Base-by-base conservation (phyloP, 169 alveolate species). In the Neospora caninum region DNA sequence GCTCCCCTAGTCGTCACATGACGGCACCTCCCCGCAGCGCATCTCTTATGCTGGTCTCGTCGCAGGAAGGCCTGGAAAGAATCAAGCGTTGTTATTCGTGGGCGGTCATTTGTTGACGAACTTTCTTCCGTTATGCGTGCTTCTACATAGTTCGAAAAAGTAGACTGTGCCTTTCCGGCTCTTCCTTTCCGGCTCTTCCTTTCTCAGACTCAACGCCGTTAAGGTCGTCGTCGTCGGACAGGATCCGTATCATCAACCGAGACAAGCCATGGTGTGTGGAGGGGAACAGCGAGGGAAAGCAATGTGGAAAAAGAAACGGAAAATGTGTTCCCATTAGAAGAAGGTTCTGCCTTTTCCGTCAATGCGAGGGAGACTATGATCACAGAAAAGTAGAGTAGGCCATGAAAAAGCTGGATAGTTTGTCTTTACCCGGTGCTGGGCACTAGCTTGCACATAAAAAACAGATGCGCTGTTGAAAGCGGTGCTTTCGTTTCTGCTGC, bases 191-290 rank as follows among this genome's bases (percentile, higher is more conserved):
- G 58, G 58, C 13, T 84, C 64, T 27, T 84, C 41, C 84, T 31
- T 91, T 39, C 53, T 36, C 82, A 96, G 97, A 34, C 96, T 98
- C 49, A 96, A 97, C 36, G 95, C 97, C 53, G 96, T 99, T 29
- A 98, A 99, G 93, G 99, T 99, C 42, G 99, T 99, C 38, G 98
- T 99, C 43, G 99, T 99, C 29, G 99, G 99, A 0, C 99, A 99
- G 96, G 99, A 99, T 93, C 99, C 99, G 0, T 99, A 99, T 93
- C 99, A 98, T 92, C 99, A 98, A 82, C 98, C 98, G 31, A 98
- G 98, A 22, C 99, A 99, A 95, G 99, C 99, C n/a, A 98, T 98
- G 99, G 94, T 82, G 54, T 64, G 91, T 38, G 45, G 64, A 7
- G 73, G 73, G n/a, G 20, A 49, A 13, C 58, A 49, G 58, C 58